Percentiles rank a stretch among this genome's conserved stretches.
Conservation (phyloP, 2,329 filamentous ascomycete genomes). For the Thielaviopsis ethacetica region DNA sequence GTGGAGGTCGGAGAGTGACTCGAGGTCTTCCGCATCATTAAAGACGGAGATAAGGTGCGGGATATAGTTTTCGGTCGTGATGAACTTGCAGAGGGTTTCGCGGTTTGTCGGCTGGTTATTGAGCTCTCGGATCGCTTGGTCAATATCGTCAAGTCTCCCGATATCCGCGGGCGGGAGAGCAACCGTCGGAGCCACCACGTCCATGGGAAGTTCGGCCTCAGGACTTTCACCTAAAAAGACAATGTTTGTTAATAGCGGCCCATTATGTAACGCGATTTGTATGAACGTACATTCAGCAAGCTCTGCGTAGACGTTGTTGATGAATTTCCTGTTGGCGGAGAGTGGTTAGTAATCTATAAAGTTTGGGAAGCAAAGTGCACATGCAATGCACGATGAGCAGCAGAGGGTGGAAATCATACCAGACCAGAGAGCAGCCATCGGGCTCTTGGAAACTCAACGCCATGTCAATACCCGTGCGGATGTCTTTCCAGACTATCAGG, state of each 20-base stretch:
- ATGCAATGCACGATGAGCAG: neutral
- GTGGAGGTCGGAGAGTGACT: constrained; percentile 74
- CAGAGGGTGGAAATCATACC: constrained; percentile 35
- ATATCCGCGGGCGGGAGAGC: constrained; percentile 65
- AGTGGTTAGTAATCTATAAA: constrained; percentile 13
- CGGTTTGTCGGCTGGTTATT: constrained; percentile 59
- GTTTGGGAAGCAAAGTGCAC: too few species aligned
- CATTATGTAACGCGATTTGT: neutral
- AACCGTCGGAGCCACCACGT: constrained; percentile 47
- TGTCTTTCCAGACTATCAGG: constrained; percentile 94
- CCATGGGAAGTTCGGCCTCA: constrained; percentile 70
- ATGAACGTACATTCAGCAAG: constrained; percentile 25
- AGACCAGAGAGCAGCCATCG: constrained; percentile 83
- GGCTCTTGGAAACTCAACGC: constrained; percentile 95
- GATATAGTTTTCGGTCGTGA: constrained; percentile 77
- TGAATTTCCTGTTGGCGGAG: constrained; percentile 56
- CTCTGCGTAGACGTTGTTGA: constrained; percentile 68
- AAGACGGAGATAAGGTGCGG: constrained; percentile 73
- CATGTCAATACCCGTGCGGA: constrained; percentile 75
- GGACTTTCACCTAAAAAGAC: constrained; percentile 55
- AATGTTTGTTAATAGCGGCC: constrained; percentile 15
- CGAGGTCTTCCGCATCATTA: constrained; percentile 75
- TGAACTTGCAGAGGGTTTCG: constrained; percentile 73
- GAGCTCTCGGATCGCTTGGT: constrained; percentile 65
- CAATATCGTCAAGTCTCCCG: constrained; percentile 70